Evolutionary conservation across 169 alveolate genomes (phyloP).

Genomic region (Plasmodium vivax): DNA sequence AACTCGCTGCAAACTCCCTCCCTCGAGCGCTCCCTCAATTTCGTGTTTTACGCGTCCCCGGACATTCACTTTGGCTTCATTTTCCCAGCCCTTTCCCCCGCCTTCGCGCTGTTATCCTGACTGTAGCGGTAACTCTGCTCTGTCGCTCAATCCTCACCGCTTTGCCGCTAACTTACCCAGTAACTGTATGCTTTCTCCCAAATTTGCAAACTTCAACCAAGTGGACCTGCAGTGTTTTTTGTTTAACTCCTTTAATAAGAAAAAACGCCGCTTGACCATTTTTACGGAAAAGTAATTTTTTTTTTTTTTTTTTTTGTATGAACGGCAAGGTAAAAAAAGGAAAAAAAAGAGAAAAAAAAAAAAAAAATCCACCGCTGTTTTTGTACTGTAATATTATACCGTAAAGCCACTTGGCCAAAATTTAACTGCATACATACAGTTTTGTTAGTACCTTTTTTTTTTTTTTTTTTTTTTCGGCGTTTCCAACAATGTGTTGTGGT

Average conservation of each 20-base stretch:
- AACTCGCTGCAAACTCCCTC: neutral
- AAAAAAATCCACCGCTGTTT: neutral
- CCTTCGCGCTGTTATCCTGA: neutral
- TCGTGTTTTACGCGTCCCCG: neutral
- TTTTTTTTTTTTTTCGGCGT: neutral
- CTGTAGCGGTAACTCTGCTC: neutral
- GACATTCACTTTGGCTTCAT: neutral
- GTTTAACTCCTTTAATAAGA: neutral
- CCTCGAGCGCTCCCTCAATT: neutral
- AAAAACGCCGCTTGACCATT: neutral
- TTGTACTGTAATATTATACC: neutral
- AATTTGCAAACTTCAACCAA: neutral
- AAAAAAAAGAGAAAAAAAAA: neutral
- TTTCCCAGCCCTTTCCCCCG: neutral
- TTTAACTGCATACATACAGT: neutral
- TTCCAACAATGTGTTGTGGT: neutral
- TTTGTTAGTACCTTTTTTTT: neutral
- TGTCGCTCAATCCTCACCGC: neutral
- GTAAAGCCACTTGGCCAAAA: neutral
- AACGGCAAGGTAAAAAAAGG: neutral
- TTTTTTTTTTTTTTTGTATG: neutral
- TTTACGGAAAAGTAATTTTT: neutral
- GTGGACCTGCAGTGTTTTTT: neutral
- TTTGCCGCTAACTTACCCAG: neutral
- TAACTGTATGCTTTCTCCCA: neutral